Percentiles rank a stretch among this genome's conserved stretches.
phyloP scores from a whole-genome alignment of 176 grass and related monocot genomes.

The Zea luxurians region DNA sequence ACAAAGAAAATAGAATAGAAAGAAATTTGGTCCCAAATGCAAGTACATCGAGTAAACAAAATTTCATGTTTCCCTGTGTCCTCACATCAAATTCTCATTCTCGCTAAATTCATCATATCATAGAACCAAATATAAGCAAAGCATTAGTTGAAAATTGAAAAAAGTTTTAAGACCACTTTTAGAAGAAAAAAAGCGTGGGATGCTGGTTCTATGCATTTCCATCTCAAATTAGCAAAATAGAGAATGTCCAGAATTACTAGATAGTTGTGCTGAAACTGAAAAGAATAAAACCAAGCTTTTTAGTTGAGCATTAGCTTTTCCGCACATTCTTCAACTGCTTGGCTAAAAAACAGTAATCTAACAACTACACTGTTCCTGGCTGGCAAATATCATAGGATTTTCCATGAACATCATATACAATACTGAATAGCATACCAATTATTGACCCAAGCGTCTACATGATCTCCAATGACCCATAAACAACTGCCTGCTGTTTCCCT shows the following conservation, averaged over 20 bases:
- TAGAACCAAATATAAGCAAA: background rate
- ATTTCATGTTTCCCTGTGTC: background rate
- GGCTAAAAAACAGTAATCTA: background rate
- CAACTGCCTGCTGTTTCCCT: conserved; percentile 67
- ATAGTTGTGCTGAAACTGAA: background rate
- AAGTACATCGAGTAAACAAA: background rate
- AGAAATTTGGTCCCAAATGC: background rate
- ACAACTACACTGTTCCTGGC: background rate
- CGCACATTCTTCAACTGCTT: conserved; percentile 4
- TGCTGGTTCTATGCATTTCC: background rate
- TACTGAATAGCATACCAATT: conserved; percentile 61
- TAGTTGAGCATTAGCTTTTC: background rate
- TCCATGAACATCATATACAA: conserved; percentile 17
- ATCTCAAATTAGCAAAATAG: conserved; percentile 20
- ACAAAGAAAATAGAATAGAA: background rate
- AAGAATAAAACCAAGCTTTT: background rate
- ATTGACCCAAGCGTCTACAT: conserved; percentile 73
- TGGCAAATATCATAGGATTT: background rate
- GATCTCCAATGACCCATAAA: conserved; percentile 79
- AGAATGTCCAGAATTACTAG: background rate
- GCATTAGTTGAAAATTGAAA: background rate
- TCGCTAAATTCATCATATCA: background rate
- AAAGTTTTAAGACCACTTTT: background rate
- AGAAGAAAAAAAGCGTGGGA: background rate
- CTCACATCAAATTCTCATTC: background rate